Base-by-base conservation (phyloP, 495 filamentous ascomycete species). In the Melanomma pulvis-pyrius region DNA sequence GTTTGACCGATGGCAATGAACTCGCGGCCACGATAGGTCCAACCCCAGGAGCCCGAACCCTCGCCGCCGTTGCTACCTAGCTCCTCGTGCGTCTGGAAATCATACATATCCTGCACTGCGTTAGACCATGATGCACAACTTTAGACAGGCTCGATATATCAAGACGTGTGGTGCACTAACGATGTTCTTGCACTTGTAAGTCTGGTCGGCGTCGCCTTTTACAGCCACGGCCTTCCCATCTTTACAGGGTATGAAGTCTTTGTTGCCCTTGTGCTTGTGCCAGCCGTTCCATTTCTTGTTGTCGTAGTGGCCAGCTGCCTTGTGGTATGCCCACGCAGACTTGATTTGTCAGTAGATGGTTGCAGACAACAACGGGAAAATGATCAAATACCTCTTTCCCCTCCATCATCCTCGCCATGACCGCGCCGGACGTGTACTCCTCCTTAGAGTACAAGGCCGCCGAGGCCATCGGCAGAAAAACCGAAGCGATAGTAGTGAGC, bases 1-100 rank as follows among this genome's bases (percentile, higher is more conserved):
- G 78, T 78, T 66, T 87, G 84, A 1, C 79, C 84, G 34, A 87
- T 79, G 41, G 80, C 83, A 36, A 82, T 78, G 71, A 87, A 82
- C 61, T 87, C 84, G 22, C 84, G 81, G 22, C 83, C 84, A 17
- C 77, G 74, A 0, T 75, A 68, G 13, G 84, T 85, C 84, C 84
- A 86, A 4, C 83, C 84, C 76, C 80, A 80, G 32, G 56, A 60
- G 17, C 63, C 63, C n/a, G 51, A 56, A 8, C 61, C 61, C 26
- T 64, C 53, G n/a, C 30, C 53, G 28, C 26, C 61, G 41, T 49
- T 50, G 41, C 62, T 59, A 26, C 62, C 62, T 9, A 65, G 53
- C 46, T 65, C 62, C 19, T 51, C 54, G 30, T 65, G 62, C 1
- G 62, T 65, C 26, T 39, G 30, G 55, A 65, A 65, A 28, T 65